Conservation (phyloP, 805 yeast genomes). For the Teunomyces funiuensis region DNA sequence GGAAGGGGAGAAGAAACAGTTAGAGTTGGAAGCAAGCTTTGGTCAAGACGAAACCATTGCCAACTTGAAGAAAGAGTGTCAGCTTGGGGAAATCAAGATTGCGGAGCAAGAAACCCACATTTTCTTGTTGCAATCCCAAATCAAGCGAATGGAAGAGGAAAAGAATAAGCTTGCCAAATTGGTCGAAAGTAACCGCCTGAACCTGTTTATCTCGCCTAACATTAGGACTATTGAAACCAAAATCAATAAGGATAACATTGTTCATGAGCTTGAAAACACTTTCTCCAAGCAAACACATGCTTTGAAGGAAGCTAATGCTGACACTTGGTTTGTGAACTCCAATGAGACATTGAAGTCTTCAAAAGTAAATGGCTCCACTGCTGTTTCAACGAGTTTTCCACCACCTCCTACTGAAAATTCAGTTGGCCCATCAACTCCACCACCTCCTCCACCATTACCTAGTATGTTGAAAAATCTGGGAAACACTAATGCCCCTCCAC, state of each 20-base stretch:
- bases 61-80: slow-evolving; percentile 23
- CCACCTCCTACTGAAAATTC: not conserved
- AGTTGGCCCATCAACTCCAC: slow-evolving; percentile 2
- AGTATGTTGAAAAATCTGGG: no score
- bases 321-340: slow-evolving; percentile 3
- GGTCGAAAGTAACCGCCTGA: not conserved
- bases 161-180: slow-evolving; percentile 8
- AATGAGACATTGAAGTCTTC: no score
- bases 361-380: not conserved
- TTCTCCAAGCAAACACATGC: slow-evolving; percentile 5
- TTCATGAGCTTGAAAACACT: slow-evolving; percentile 12
- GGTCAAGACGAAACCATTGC: slow-evolving; percentile 21
- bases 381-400: not conserved
- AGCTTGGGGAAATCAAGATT: slow-evolving; percentile 20
- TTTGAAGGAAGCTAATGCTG: not conserved
- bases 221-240: not conserved
- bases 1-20: slow-evolving; percentile 20
- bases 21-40: slow-evolving; percentile 22
- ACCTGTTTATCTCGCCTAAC: slow-evolving; percentile 2
- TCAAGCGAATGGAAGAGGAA: slow-evolving; percentile 21
- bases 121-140: slow-evolving; percentile 22
- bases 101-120: slow-evolving; percentile 27
- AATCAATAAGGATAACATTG: slow-evolving; percentile 9
- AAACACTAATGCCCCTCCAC: slow-evolving; percentile 6
- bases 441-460: no score